Conservation (phyloP, 805 yeast genomes). For the Saccharomycopsis sp. region DNA sequence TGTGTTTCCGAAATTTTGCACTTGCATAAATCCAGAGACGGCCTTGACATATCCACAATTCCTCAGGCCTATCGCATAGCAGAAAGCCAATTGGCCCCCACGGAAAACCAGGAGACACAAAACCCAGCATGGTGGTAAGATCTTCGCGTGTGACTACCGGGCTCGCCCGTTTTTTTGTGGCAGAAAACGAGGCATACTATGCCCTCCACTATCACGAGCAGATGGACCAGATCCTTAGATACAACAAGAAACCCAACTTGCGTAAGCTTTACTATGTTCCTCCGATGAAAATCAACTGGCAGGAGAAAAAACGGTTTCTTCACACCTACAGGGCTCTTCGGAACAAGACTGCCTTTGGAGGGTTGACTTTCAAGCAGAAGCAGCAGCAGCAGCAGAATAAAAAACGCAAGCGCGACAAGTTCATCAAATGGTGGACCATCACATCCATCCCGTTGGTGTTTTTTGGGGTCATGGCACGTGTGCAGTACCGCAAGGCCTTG, state of each 20-base stretch:
- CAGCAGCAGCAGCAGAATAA: slow-evolving; percentile 1
- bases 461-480: slow-evolving; percentile 46
- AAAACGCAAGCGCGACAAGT: slow-evolving; percentile 26
- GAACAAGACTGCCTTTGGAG: background rate
- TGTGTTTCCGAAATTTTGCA: too few relatives aligned
- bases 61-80: too few relatives aligned
- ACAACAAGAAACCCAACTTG: background rate
- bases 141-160: slow-evolving; percentile 10
- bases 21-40: too few relatives aligned
- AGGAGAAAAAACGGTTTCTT: background rate
- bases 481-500: slow-evolving; percentile 31
- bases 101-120: background rate
- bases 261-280: background rate
- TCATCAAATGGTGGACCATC: slow-evolving; percentile 48
- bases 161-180: slow-evolving; percentile 9
- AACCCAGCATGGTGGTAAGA: slow-evolving; percentile 8
- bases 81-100: too few relatives aligned
- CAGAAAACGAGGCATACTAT: slow-evolving; percentile 1
- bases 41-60: too few relatives aligned
- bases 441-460: slow-evolving; percentile 46
- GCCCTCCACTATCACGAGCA: slow-evolving; percentile 1
- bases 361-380: background rate
- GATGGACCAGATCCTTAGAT: background rate
- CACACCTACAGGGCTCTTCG: background rate
- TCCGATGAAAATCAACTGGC: background rate